Evolutionary conservation across 192 early-diverging fungal genomes (phyloP), one percentile per base, ranked within the genome.

Genomic region (Coemansia pectinata): DNA sequence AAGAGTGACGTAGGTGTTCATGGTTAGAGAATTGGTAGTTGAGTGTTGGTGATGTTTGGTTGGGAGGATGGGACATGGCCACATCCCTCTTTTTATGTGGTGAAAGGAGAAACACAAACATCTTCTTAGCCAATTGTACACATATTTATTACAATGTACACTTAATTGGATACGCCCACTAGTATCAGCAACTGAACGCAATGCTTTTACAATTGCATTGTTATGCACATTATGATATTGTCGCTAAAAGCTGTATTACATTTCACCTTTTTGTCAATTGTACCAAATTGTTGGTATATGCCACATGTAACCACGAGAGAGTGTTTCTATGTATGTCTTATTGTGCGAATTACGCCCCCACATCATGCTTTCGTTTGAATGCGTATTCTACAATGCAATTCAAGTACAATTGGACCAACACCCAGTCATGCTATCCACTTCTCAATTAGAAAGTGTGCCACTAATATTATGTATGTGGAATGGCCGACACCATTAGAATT

Each of bases 1-100:
- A 12, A 67, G 66, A 29, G 66, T 59, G 45, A 27, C 23, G 66
- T 67, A 67, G 66, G 66, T 21, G 66, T 67, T 67, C 53, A 67
- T 67, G 41, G 17, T 67, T n/a, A 25, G 19, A 27, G 5, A 44
- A 1, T 67, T 41, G 47, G 29, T 39, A 44, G 36, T 33, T 38
- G 50, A 8, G 19, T 59, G 66, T 67, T 58, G 66, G 33, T 67
- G 10, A 33, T 34, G 6, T 8, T 58, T 33, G 15, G 27, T 29
- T 6, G 55, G 31, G 29, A 58, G 5, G 15, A n/a, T 55, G 17
- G 1, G 15, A 7, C 15, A 7, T 34, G 55, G 1, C 47, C 6
- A 27, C 2, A 8, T 31, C 29, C 4, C 34, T 7, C 55, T 34
- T 58, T 57, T 0, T 58, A 58, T 15, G 0, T 15, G n/a, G 7